These are phyloP conservation scores for Pezicula carpinea DNA, from an alignment of 2,329 filamentous ascomycete species.

Conservation along the genomic window DNA sequence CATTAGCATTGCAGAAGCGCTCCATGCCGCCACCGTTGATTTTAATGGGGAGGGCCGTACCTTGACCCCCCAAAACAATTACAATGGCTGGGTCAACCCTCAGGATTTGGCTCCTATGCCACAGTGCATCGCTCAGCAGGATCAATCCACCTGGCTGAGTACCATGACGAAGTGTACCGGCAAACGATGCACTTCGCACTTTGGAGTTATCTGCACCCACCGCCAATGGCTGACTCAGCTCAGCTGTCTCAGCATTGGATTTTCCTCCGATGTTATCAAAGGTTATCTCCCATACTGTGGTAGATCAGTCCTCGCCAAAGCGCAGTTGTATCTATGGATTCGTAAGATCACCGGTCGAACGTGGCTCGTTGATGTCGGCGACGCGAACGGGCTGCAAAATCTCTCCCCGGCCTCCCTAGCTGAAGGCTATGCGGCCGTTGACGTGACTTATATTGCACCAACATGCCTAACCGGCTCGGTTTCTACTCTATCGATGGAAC, in stretches of 20 bases:
- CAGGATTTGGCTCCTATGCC: constrained; percentile 30
- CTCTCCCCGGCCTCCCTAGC: constrained; percentile 25
- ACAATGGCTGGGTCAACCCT: constrained; percentile 29
- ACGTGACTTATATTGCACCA: constrained; percentile 24
- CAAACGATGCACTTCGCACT: constrained; percentile 25
- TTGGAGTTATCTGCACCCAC: constrained; percentile 28
- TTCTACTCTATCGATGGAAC: constrained; percentile 12
- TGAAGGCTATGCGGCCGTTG: constrained; percentile 20
- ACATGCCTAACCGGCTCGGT: constrained; percentile 23
- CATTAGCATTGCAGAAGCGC: constrained; percentile 4
- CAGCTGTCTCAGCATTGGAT: constrained; percentile 24
- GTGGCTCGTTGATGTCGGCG: constrained; percentile 30
- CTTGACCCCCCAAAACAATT: constrained; percentile 15
- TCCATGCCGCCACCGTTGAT: constrained; percentile 2
- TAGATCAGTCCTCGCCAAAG: constrained; percentile 17
- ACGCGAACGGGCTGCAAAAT: constrained; percentile 22
- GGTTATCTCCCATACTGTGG: constrained; percentile 25
- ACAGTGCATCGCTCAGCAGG: constrained; percentile 31
- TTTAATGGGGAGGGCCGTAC: background rate
- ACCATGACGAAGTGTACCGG: constrained; percentile 21
- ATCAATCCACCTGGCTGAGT: constrained; percentile 26
- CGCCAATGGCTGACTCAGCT: constrained; percentile 30
- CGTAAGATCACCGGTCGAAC: constrained; percentile 23
- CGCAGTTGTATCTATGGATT: constrained; percentile 29
- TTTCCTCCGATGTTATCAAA: constrained; percentile 24